Base-by-base conservation (phyloP, 371 early-diverging fungal species). In the Zopfochytrium polystomum region DNA sequence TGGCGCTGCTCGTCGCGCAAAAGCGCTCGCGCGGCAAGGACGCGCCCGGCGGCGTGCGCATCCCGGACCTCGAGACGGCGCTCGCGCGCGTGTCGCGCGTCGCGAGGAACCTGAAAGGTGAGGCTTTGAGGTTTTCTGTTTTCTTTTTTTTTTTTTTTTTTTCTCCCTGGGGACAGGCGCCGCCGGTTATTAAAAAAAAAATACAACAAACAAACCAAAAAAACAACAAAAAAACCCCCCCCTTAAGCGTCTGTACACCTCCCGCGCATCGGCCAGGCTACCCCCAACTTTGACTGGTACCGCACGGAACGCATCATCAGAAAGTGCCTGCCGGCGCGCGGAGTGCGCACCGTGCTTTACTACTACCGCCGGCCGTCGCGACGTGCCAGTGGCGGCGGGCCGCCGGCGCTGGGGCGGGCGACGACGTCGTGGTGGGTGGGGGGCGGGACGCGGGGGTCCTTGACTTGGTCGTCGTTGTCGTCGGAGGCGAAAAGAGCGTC, bases 261-360 rank as follows among this genome's bases (percentile, higher is more conserved):
- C 3, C 66, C 70, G 0, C 61, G 66, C 13, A 60, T 70, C 27
- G 59, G 59, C 7, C 66, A 65, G 43, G 52, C 27, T 9, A 62
- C 57, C 9, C 55, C 60, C 23, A 58, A 59, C 22, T 59, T 62
- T 52, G 66, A 65, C 35, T 70, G 70, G 70, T 70, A 70, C 43
- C 20, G 63, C 44, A 65, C 66, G 5, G 70, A 70, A 54, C 48
- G 66, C 18, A 60, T 70, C 11, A 67, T 70, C 45, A 56, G 60
- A 23, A 70, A 66, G 38, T 55, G 35, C 43, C 26, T 65, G 6
- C 55, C 58, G 7, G 27, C 62, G 3, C 52, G 33, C 6, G 44
- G 54, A 30, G 62, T 61, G 25, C 3, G 46, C 11, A 61, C 62
- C 15, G 13, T 60, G 18, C 31, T 60, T 23, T 60, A 60, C 31